These are phyloP conservation scores for Strobilomyces dryophilus DNA, from an alignment of 768 basidiomycete species.

Conservation along the genomic window DNA sequence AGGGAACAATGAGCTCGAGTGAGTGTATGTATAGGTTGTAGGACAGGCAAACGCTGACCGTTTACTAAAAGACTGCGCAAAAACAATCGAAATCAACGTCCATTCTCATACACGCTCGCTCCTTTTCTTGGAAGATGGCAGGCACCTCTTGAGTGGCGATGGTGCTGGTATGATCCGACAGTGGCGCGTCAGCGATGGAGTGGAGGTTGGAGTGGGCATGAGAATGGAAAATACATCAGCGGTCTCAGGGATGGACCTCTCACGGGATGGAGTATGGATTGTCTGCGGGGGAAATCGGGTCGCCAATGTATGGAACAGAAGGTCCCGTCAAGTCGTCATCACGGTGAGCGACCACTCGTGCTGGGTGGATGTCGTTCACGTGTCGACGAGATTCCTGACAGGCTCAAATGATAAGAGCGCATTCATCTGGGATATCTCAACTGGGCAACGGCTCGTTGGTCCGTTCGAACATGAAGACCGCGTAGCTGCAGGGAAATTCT, in stretches of 20 bases:
- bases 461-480: conserved; percentile 2
- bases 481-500: conserved; percentile 5
- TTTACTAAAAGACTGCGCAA: not conserved
- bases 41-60: not conserved
- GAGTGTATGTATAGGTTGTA: not conserved
- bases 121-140: not conserved
- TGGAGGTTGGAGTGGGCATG: not conserved
- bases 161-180: not conserved
- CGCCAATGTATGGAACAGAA: not conserved
- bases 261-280: conserved; percentile 1
- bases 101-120: not conserved
- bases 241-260: not conserved
- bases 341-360: not conserved
- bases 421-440: conserved; percentile 7
- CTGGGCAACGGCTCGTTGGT: conserved; percentile 3
- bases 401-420: not conserved
- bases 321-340: not conserved
- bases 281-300: not conserved
- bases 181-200: not conserved
- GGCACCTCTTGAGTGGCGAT: not conserved
- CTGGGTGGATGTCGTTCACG: not conserved
- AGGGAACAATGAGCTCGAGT: not conserved
- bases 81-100: not conserved
- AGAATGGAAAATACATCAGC: not conserved
- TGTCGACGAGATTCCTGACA: conserved; percentile 3